Base-by-base conservation (phyloP, 2,329 filamentous ascomycete genomes). In the Claviceps monticola region DNA sequence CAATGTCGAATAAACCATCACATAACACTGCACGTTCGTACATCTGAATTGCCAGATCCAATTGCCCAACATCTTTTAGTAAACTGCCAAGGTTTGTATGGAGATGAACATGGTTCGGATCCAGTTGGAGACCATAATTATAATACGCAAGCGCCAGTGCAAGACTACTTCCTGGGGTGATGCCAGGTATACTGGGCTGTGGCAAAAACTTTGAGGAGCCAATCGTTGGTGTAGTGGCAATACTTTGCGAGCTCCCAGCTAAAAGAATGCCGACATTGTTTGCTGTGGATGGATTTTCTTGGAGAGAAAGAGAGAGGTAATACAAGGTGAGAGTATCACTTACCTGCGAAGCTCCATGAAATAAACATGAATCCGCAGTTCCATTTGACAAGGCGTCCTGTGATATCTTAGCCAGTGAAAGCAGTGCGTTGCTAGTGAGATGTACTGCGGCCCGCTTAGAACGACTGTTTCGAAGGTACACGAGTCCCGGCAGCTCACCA, bases 261-360 rank as follows among this genome's bases (percentile, higher is more conserved):
- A 98, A 79, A 29, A 98, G 74, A 51, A 98, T 98, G 3, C 93
- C 93, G 13, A 98, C 90, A 64, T 98, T 98, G 64, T 98, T 98
- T 0, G 93, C 93, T 0, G 93, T 98, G 0, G 93, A 98, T 2
- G 93, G 93, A 60, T 93, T 97, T 47, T 93, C 90, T 57, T 96
- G 93, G 2, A 98, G 75, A 0, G 93, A 95, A 3, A 98, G 72
- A 0, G 93, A 98, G 2, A 98, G 74, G 62, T 98, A 98, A 66
- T 98, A 98, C 13, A 98, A 76, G 1, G 90, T 88, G 38, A 98
- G 70, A 39, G 98, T 97, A 61, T 98, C 93, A 43, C 88, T 82
- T 23, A 97, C 88, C 1, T 88, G 86, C 45, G 84, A 83, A 2
- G 82, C 78, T 52, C 82, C 80, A 53, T 78, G 78, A 21, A 79